These are phyloP conservation scores for Colletotrichum lupini DNA, from an alignment of 2,329 filamentous ascomycete species.

Conservation along the genomic window DNA sequence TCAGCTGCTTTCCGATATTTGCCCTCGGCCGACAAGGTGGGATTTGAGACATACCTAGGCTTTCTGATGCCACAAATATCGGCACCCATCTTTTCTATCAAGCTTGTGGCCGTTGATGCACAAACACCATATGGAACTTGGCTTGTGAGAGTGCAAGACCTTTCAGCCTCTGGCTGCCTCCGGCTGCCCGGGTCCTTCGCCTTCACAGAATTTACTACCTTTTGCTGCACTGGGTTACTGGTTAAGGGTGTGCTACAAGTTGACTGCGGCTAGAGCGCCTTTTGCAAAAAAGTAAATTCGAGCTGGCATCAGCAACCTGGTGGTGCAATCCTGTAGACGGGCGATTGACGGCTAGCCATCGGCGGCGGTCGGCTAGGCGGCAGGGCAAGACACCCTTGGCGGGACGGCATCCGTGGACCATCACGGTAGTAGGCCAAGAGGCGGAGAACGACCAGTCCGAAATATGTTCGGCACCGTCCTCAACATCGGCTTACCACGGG, in stretches of 20 bases:
- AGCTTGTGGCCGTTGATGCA: neutral
- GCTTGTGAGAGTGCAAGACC: neutral
- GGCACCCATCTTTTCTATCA: neutral
- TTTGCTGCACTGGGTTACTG: neutral
- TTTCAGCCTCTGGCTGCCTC: neutral
- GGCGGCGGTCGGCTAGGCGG: constrained; percentile 21
- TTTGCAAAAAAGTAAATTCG: neutral
- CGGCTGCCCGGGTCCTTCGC: neutral
- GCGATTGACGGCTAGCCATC: constrained; percentile 14
- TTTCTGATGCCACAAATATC: neutral
- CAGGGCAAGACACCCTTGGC: constrained; percentile 14
- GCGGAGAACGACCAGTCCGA: neutral
- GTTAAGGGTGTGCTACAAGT: neutral
- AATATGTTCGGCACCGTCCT: neutral
- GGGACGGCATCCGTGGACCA: constrained; percentile 15
- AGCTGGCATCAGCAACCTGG: constrained; percentile 1
- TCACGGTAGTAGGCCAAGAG: neutral
- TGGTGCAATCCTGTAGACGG: constrained; percentile 20
- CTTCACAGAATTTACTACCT: neutral
- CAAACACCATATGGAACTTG: neutral
- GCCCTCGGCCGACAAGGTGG: neutral
- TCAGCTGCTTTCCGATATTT: neutral
- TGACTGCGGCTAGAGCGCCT: neutral
- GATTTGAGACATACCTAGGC: neutral
- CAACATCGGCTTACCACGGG: neutral